These are phyloP conservation scores for Epichloe gansuensis DNA, from an alignment of 2,329 filamentous ascomycete genomes.

Conservation along the genomic window DNA sequence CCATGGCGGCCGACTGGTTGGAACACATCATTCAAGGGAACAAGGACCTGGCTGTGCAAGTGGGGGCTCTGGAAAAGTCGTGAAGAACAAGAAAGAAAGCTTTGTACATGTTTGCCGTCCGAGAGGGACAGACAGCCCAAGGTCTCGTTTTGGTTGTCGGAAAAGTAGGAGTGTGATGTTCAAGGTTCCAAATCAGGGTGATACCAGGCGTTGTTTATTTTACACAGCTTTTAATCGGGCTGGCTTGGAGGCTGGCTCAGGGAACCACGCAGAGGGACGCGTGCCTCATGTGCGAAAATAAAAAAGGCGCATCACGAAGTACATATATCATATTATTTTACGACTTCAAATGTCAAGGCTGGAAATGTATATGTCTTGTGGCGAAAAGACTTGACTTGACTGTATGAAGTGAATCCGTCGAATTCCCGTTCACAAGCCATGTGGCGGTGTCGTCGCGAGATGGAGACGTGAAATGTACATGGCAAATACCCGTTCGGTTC, in stretches of 20 bases:
- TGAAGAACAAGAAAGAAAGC: not conserved
- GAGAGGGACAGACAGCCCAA: no score
- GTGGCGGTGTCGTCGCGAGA: no score
- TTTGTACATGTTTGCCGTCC: not conserved
- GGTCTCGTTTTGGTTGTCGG: not conserved
- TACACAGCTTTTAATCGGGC: not conserved
- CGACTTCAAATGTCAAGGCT: not conserved
- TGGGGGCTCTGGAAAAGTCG: not conserved
- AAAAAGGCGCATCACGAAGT: not conserved
- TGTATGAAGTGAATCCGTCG: no score
- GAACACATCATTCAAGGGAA: slow-evolving; percentile 61
- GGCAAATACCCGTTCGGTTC: no score
- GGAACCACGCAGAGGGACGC: not conserved
- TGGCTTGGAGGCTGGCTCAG: not conserved
- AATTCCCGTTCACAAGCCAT: no score
- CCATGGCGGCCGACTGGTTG: slow-evolving; percentile 66
- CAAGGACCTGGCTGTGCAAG: slow-evolving; percentile 31
- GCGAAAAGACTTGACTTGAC: no score
- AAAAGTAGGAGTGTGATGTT: not conserved
- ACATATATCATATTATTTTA: not conserved
- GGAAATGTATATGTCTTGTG: not conserved
- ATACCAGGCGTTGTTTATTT: slow-evolving; percentile 3
- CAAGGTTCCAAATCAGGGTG: not conserved
- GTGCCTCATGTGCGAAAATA: not conserved
- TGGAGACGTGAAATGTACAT: no score